Evolutionary conservation across 2,329 filamentous ascomycete species (phyloP), one percentile per base, ranked within the genome.

Genomic region (Allantophomopsis lycopodina): DNA sequence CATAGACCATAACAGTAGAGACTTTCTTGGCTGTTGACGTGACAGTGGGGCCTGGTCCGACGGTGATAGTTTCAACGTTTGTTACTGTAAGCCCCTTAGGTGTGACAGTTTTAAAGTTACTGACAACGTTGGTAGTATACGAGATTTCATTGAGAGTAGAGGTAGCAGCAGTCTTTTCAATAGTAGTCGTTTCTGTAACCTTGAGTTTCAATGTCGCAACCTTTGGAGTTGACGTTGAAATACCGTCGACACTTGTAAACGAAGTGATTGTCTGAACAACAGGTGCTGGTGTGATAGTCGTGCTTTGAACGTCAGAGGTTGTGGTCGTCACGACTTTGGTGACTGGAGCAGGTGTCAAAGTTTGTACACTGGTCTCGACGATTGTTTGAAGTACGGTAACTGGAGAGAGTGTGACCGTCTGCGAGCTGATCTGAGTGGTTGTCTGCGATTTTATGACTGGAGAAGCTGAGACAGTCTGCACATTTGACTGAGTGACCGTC

Each of bases 401-500:
- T 20, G 18, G 18, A 7, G 18, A 37, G 5, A 33, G 32, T 2
- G 34, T 28, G 7, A 38, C 38, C 2, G 34, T 37, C n/a, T 23
- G 8, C 1, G 40, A 42, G 5, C 35, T 35, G 8, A 40, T 13
- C 4, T 23, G 13, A 7, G 42, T 44, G 18, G 40, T 15, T 18
- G 41, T 16, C n/a, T 40, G 18, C 8, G 37, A 40, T 3, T 42
- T 35, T 12, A 37, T 21, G 20, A 37, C 30, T 36, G 40, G 42
- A 12, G 42, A 42, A 23, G 37, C 14, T 16, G 40, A 36, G n/a
- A 16, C 15, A n/a, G 33, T 38, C 14, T 32, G 21, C 14, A 42
- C 11, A 28, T 42, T 17, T 16, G 40, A 42, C 35, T 40, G 7
- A 15, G 31, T 32, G 10, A 40, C n/a, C 4, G 23, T 40, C 14